Conservation (phyloP, 1,284 basidiomycete genomes). For the Cystobasidium pallidum region DNA sequence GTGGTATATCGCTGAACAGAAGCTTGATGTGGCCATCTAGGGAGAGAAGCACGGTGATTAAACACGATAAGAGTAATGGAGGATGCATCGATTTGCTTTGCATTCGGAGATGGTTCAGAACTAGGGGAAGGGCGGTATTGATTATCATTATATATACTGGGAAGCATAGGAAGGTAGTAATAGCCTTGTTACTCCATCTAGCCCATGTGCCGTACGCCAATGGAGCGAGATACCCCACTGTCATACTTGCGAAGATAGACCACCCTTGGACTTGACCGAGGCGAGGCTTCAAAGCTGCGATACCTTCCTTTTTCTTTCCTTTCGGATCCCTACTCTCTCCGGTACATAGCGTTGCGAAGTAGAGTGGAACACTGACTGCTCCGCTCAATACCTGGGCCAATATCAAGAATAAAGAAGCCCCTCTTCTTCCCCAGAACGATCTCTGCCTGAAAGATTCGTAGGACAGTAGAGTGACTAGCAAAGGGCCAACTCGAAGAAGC, state of each 20-base stretch:
- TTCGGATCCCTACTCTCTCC: not conserved
- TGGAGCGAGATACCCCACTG: conserved; percentile 23
- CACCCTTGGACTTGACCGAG: conserved; percentile 12
- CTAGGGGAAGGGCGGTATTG: conserved; percentile 18
- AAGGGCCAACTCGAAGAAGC: conserved; percentile 22
- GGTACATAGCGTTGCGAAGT: conserved; percentile 31
- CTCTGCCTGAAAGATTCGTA: conserved; percentile 27
- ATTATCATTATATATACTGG: conserved; percentile 22
- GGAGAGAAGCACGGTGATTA: conserved; percentile 15
- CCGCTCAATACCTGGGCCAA: conserved; percentile 28
- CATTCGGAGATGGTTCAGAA: not conserved
- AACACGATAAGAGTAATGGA: not conserved
- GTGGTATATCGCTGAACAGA: not conserved
- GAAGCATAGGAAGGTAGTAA: conserved; percentile 26
- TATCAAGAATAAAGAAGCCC: conserved; percentile 1
- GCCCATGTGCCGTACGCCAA: not conserved
- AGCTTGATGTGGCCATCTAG: conserved; percentile 18
- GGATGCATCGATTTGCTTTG: not conserved
- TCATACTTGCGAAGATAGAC: conserved; percentile 19
- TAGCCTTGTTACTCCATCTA: conserved; percentile 25
- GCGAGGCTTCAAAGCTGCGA: not conserved
- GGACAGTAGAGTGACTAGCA: conserved; percentile 16
- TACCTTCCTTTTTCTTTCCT: not conserved
- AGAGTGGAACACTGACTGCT: conserved; percentile 28
- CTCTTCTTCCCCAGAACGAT: conserved; percentile 17